Evolutionary conservation across 2,329 filamentous ascomycete genomes (phyloP).

Genomic region (Claviceps sp.): DNA sequence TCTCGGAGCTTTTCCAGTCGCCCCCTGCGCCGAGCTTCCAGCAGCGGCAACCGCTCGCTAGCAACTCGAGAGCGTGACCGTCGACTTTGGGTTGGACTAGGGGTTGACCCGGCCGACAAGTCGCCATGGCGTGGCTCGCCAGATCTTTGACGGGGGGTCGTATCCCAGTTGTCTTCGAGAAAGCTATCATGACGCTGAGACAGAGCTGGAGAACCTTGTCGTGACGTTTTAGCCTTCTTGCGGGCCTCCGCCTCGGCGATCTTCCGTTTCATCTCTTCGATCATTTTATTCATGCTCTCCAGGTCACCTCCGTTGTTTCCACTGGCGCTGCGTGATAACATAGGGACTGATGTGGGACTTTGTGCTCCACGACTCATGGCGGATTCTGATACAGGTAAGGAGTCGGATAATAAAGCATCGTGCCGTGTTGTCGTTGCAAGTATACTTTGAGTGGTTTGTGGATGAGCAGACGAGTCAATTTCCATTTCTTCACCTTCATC

Average conservation of each 20-base stretch:
- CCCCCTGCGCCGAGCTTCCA: conserved; percentile 22
- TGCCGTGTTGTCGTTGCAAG: conserved; percentile 19
- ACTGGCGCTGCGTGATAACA: conserved; percentile 22
- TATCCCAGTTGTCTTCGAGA: conserved; percentile 14
- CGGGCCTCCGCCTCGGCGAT: conserved; percentile 47
- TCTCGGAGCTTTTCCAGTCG: conserved; percentile 32
- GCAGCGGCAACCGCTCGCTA: conserved; percentile 22
- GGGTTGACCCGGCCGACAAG: background rate
- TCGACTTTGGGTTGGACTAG: conserved; percentile 5
- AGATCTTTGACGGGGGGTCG: background rate
- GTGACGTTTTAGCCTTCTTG: conserved; percentile 28
- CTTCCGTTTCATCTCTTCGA: conserved; percentile 45
- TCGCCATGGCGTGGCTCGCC: background rate
- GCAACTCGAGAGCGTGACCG: conserved; percentile 20
- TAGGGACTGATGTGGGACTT: conserved; percentile 26
- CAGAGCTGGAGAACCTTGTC: conserved; percentile 17
- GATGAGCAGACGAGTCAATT: conserved; percentile 40
- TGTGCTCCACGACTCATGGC: conserved; percentile 24
- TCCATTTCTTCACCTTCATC: conserved; percentile 50
- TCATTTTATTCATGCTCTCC: conserved; percentile 40
- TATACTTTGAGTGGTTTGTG: conserved; percentile 20
- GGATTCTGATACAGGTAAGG: conserved; percentile 30
- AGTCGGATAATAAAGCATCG: conserved; percentile 27
- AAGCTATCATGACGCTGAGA: conserved; percentile 14
- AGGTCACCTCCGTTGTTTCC: conserved; percentile 26